Base-by-base conservation (phyloP, 129 eudicot genomes). In the Helianthus annuus region DNA sequence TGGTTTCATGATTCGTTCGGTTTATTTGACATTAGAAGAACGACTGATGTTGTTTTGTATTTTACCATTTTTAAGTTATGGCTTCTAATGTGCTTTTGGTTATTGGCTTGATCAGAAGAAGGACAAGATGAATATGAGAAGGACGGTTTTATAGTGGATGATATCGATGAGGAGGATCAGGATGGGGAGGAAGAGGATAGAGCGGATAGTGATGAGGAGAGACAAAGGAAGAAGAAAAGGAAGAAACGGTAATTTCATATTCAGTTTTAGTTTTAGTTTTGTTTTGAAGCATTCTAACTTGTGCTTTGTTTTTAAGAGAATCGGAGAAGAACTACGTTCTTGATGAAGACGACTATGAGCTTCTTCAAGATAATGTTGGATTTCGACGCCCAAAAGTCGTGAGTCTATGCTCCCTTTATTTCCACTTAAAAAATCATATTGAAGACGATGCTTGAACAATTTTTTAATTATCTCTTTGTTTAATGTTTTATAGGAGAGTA, bases 341-440 rank as follows among this genome's bases (percentile, higher is more conserved):
- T 13, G 99, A 95, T 59, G 97, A 90, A 70, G 99, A 95, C 79
- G 99, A 95, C 72, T 95, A 90, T 66, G 94, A 84, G 81, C 96
- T 95, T 27, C 99, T 95, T 29, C 86, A 85, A 84, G 97, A 95
- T 56, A 91, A 86, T 72, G 74, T 85, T 17, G 97, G 89, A 11
- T 78, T 86, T 73, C 85, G 72, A 61, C 96, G 96, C 10, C 96
- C 96, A 36, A 84, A 83, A 75, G 56, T 59, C 44, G 92, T 89
- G 71, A 86, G 81, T 82, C 72, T 36, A 40, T 48, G 38, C 36
- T 39, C 52, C 5, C 58, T 51, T 51, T 67, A 55, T 68, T 55
- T 73, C 48, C 32, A 48, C 66, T 71, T 70, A 38, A 60, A 60
- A 29, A 29, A 11, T 60, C 15, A 58, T 44, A 42, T 27, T 62